phyloP scores from a whole-genome alignment of 2,329 filamentous ascomycete genomes.

The Penicillium sp. region DNA sequence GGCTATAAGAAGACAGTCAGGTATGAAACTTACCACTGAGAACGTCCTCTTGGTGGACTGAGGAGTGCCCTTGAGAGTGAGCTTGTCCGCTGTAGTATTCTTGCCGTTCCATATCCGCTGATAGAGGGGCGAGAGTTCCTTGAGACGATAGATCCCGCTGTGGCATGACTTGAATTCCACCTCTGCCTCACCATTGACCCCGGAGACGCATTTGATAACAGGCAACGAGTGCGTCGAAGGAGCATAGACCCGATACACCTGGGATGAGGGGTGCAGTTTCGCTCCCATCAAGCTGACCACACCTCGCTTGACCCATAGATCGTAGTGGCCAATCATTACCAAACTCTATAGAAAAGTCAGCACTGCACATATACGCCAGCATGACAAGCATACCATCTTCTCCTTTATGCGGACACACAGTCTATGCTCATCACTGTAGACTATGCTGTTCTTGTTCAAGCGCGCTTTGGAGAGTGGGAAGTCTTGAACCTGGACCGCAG shows the following conservation, averaged over 20 bases:
- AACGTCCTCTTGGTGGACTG: constrained; percentile 31
- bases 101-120: constrained; percentile 45
- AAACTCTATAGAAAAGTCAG: constrained; percentile 33
- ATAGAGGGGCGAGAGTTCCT: constrained; percentile 45
- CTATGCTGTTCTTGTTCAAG: constrained; percentile 30
- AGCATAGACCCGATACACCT: constrained; percentile 44
- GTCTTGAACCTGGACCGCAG: constrained; percentile 26
- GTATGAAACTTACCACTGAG: constrained; percentile 30
- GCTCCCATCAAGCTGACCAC: constrained; percentile 51
- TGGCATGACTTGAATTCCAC: constrained; percentile 43
- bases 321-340: constrained; percentile 46
- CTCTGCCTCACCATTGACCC: constrained; percentile 38
- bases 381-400: constrained; percentile 35
- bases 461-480: constrained; percentile 35
- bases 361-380: no score
- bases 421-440: constrained; percentile 31
- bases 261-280: constrained; percentile 43
- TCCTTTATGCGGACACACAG: constrained; percentile 36
- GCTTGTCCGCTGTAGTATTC: constrained; percentile 26
- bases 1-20: background rate
- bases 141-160: constrained; percentile 39
- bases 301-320: constrained; percentile 49
- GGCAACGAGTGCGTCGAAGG: constrained; percentile 51
- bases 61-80: constrained; percentile 20
- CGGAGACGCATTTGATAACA: constrained; percentile 41